Base-by-base conservation (phyloP, 768 basidiomycete genomes). In the Tremella fuciformis region DNA sequence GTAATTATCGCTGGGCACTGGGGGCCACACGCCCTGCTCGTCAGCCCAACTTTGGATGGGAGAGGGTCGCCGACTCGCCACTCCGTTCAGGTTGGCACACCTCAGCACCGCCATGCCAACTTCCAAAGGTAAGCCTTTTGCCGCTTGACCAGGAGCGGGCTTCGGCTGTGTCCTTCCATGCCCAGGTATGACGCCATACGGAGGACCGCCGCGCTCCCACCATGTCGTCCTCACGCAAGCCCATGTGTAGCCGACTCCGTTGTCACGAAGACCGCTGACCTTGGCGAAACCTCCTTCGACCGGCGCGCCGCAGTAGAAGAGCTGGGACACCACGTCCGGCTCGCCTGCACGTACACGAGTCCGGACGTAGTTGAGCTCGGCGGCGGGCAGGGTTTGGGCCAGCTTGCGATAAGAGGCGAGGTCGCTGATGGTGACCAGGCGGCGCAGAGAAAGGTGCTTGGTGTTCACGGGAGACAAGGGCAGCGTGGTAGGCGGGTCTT, bases 181-280 rank as follows among this genome's bases (percentile, higher is more conserved):
- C 15, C 71, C 71, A 3, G 71, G 66, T 16, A 73, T 46, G 29
- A 69, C 19, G 2, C 71, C 71, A 9, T 53, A 25, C 15, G 71
- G 66, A 2, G 59, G 24, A 15, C 68, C 68, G 6, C 71, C 71
- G 53, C 67, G 73, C 50, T 76, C 75, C 75, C 75, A 76, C 75
- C 75, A 76, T 1, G 64, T 70, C 15, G 65, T 64, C 56, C 67
- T 67, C 3, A 76, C 55, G 24, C 67, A 69, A 4, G 73, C 68
- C 53, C 68, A 75, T 8, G 65, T 73, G 50, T 75, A 73, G 22
- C 66, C 70, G 21, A 63, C 69, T 1, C 66, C 67, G 41, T 68
- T 66, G 42, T 69, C 65, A 38, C 66, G 53, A 48, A 67, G 57
- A 18, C 67, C 68, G 1, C 51, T 54, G 7, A 58, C 56, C 1